Evolutionary conservation across 345 rosid species (phyloP), one percentile per base, ranked within the genome.

Genomic region (Rhizophora mangle): DNA sequence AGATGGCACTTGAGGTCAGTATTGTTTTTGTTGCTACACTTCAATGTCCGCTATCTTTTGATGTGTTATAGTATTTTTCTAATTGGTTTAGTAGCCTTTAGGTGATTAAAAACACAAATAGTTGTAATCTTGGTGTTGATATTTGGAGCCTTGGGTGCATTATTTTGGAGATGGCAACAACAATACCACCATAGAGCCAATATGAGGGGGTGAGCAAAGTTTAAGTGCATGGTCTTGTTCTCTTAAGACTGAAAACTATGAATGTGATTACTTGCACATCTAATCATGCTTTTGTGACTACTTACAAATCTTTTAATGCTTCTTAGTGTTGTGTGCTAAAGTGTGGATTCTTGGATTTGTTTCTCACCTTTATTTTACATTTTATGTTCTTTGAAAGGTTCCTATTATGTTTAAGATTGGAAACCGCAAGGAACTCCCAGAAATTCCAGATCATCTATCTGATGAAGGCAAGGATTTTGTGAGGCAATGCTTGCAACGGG

Each of bases 121-220:
- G 92, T 64, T 81, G 88, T 80, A 84, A 82, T 68, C 87, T 89
- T 80, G 89, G 90, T 60, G 95, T 89, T 66, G 95, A 89, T 80
- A 84, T 89, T 67, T 89, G 95, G 95, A 89, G 95, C 75, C 95
- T 87, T 75, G 95, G 95, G 54, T 87, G 95, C 77, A 89, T 90
- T 32, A 90, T 89, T 70, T 80, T 87, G 83, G 95, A 89, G 81
- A 89, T 89, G 95, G 91, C 92, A 53, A 89, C 95, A 52, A 79
- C 91, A 55, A 87, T 87, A 69, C 91, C 95, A 65, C 95, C 95
- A 37, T 89, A 90, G 91, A 87, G 88, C 76, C 91, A 89, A 68
- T 85, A 71, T 78, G 95, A 89, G 74, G 92, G 91, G 88, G 95
- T 89, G 66, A 74, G 88, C 85, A 58, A 76, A 51, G 51, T 57